Conservation (phyloP, 106 monocot genomes). For the Dioscorea dumetorum region DNA sequence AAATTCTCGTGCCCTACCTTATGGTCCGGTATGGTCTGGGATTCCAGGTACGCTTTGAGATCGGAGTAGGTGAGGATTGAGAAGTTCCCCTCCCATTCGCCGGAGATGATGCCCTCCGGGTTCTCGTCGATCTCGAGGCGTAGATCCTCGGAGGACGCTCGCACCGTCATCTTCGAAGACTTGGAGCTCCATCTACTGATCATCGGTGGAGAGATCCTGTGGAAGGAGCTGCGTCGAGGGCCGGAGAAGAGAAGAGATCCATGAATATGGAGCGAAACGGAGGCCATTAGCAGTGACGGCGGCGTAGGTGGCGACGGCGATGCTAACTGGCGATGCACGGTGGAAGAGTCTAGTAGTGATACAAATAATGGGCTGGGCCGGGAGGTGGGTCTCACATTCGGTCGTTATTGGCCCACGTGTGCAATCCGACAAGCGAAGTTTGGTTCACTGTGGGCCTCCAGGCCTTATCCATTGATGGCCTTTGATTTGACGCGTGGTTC, state of each 20-base stretch:
- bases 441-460: too few species aligned
- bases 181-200: background rate
- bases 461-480: too few species aligned
- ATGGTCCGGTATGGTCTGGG: constrained; percentile 40
- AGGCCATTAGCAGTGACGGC: background rate
- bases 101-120: constrained; percentile 78
- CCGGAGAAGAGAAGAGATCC: background rate
- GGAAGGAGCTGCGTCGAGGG: background rate
- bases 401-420: too few species aligned
- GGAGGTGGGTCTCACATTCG: too few species aligned
- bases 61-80: constrained; percentile 80
- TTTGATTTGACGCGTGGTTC: too few species aligned
- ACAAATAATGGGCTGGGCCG: too few species aligned
- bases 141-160: constrained; percentile 11
- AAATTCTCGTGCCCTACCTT: constrained; percentile 13
- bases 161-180: background rate
- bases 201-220: background rate
- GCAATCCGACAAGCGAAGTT: too few species aligned
- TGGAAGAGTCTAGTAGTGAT: too few species aligned
- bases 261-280: background rate
- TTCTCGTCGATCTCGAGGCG: constrained; percentile 62
- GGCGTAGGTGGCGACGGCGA: too few species aligned
- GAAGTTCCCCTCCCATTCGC: constrained; percentile 84
- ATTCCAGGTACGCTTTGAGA: constrained; percentile 61
- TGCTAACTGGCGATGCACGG: too few species aligned